Conservation (phyloP, 2,329 filamentous ascomycete species). For the Apiospora pterosperma region DNA sequence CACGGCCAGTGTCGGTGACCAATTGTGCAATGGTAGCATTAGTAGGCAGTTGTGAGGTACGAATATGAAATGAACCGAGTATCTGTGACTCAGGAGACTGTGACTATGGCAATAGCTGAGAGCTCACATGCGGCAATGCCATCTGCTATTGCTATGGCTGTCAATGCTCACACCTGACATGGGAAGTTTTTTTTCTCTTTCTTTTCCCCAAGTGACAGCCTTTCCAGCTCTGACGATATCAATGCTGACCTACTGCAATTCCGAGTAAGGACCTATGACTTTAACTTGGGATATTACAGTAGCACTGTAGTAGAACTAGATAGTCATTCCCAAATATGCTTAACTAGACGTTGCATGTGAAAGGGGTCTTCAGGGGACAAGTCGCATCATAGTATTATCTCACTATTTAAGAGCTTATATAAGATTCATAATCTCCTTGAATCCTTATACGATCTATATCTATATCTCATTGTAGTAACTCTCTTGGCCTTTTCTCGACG, state of each 20-base stretch:
- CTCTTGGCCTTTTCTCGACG: background rate
- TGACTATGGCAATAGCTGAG: background rate
- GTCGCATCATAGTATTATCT: too few species aligned
- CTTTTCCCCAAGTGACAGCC: too few species aligned
- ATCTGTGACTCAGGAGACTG: background rate
- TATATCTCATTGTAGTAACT: background rate
- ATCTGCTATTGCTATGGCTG: too few species aligned
- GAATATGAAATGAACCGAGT: background rate
- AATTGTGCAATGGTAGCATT: background rate
- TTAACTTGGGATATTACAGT: background rate
- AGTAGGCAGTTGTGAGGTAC: background rate
- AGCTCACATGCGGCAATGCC: too few species aligned
- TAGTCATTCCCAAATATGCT: background rate
- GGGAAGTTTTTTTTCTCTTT: background rate
- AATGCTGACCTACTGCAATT: background rate
- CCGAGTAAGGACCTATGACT: background rate
- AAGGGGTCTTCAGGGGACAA: background rate
- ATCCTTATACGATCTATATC: too few species aligned
- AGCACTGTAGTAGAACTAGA: background rate
- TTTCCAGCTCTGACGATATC: background rate
- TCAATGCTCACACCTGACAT: background rate
- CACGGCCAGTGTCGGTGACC: background rate
- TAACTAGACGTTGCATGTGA: background rate
- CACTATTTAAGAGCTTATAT: too few species aligned
- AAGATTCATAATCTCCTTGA: too few species aligned